phyloP scores from a whole-genome alignment of 1,284 basidiomycete species.

The Ustilago trichophora region DNA sequence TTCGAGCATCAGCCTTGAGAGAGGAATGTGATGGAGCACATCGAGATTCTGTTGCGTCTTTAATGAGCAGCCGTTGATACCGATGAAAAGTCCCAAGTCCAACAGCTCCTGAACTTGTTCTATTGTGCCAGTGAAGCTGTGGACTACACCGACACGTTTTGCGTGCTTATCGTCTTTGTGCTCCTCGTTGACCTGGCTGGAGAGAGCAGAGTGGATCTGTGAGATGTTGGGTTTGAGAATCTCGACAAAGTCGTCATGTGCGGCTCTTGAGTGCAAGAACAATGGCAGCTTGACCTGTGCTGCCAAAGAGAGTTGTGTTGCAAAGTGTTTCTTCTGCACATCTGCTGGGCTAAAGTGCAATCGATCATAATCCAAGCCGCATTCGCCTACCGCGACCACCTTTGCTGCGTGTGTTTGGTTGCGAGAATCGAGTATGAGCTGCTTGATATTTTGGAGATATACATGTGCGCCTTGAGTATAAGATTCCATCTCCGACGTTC shows the following conservation, averaged over 20 bases:
- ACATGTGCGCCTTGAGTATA: slow-evolving; percentile 72
- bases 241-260: slow-evolving; percentile 73
- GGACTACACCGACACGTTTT: slow-evolving; percentile 73
- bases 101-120: slow-evolving; percentile 79
- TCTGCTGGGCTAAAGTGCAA: slow-evolving; percentile 76
- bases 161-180: slow-evolving; percentile 12
- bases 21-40: slow-evolving; percentile 73
- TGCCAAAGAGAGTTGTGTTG: slow-evolving; percentile 76
- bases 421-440: slow-evolving; percentile 21
- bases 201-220: no score
- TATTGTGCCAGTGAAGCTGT: slow-evolving; percentile 81
- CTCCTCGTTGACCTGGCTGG: no score
- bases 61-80: slow-evolving; percentile 83
- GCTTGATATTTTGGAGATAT: slow-evolving; percentile 72
- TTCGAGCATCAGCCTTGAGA: slow-evolving; percentile 79
- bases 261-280: slow-evolving; percentile 83
- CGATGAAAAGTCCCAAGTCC: slow-evolving; percentile 68
- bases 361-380: slow-evolving; percentile 87
- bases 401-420: no score
- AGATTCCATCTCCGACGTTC: slow-evolving; percentile 77
- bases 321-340: slow-evolving; percentile 77
- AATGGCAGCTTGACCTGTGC: slow-evolving; percentile 79
- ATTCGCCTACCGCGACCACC: slow-evolving; percentile 80
- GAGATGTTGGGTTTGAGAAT: slow-evolving; percentile 74
- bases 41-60: slow-evolving; percentile 80